phyloP scores from a whole-genome alignment of 2,329 filamentous ascomycete genomes.

The Phialophora macrospora region DNA sequence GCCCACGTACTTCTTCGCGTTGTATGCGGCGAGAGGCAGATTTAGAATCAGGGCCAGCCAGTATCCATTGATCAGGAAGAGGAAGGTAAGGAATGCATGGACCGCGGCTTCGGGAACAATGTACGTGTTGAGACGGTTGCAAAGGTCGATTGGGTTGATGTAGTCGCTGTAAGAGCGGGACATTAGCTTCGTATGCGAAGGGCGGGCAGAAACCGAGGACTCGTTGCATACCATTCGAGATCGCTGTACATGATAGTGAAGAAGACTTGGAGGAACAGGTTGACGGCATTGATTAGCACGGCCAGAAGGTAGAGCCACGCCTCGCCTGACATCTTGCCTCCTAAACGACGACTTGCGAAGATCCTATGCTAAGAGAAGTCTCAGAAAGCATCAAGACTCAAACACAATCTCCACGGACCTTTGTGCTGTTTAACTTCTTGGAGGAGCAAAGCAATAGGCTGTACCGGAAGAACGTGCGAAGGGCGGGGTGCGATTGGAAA shows the following conservation, averaged over 20 bases:
- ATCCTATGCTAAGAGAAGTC: slow-evolving; percentile 4
- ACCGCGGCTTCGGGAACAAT: slow-evolving; percentile 98
- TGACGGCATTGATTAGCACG: slow-evolving; percentile 99
- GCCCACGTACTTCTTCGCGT: slow-evolving; percentile 88
- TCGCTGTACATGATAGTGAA: slow-evolving; percentile 99
- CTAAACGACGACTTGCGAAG: slow-evolving; percentile 12
- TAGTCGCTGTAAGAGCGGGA: slow-evolving; percentile 73
- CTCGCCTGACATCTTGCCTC: slow-evolving; percentile 84
- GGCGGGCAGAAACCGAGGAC: slow-evolving; percentile 37
- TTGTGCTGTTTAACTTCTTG: not conserved
- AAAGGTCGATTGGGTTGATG: slow-evolving; percentile 99
- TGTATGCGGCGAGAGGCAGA: slow-evolving; percentile 88
- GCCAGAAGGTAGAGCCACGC: slow-evolving; percentile 97
- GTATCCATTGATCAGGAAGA: slow-evolving; percentile 98
- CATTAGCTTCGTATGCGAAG: not conserved
- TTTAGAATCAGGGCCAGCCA: slow-evolving; percentile 94
- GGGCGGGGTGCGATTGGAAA: slow-evolving; percentile 9
- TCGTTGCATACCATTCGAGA: slow-evolving; percentile 85
- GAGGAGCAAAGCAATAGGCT: not conserved
- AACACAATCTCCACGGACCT: slow-evolving; percentile 1
- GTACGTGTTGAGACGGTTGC: slow-evolving; percentile 99
- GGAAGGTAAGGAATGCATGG: slow-evolving; percentile 90
- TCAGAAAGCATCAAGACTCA: not conserved
- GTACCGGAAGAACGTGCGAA: not conserved
- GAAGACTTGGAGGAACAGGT: slow-evolving; percentile 99